Conservation (phyloP, 345 rosid genomes). For the Orychophragmus violaceus region DNA sequence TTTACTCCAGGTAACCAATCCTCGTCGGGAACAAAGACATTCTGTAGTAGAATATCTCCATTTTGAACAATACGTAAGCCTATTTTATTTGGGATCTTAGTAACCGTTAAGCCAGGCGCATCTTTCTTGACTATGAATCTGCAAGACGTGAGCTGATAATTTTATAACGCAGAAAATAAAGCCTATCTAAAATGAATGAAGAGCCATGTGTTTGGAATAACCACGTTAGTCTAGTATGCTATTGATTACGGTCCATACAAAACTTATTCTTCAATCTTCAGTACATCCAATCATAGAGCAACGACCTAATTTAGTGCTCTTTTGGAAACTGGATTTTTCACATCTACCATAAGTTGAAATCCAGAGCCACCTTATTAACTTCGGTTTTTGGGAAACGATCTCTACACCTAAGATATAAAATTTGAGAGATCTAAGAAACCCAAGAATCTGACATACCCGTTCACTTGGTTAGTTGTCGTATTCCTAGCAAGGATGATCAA, state of each 20-base stretch:
- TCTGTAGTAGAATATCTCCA: conserved; percentile 77
- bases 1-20: conserved; percentile 82
- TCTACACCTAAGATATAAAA: conserved; percentile 6
- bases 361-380: conserved; percentile 10
- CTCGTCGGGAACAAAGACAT: conserved; percentile 83
- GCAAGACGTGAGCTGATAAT: conserved; percentile 28
- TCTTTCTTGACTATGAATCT: conserved; percentile 81
- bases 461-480: conserved; percentile 71
- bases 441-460: conserved; percentile 51
- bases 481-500: conserved; percentile 78
- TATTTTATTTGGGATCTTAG: conserved; percentile 87
- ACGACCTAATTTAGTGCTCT: not conserved
- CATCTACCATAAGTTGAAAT: not conserved
- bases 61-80: conserved; percentile 93
- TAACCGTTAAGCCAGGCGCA: conserved; percentile 80
- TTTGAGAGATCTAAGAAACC: not conserved
- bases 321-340: not conserved
- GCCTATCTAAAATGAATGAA: not conserved
- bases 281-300: not conserved
- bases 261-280: not conserved
- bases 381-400: conserved; percentile 5
- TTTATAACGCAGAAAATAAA: not conserved
- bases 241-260: not conserved
- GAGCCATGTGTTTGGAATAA: conserved; percentile 1
- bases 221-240: not conserved